These are phyloP conservation scores for Mycosarcoma maydis DNA, from an alignment of 1,284 basidiomycete species.

Conservation along the genomic window DNA sequence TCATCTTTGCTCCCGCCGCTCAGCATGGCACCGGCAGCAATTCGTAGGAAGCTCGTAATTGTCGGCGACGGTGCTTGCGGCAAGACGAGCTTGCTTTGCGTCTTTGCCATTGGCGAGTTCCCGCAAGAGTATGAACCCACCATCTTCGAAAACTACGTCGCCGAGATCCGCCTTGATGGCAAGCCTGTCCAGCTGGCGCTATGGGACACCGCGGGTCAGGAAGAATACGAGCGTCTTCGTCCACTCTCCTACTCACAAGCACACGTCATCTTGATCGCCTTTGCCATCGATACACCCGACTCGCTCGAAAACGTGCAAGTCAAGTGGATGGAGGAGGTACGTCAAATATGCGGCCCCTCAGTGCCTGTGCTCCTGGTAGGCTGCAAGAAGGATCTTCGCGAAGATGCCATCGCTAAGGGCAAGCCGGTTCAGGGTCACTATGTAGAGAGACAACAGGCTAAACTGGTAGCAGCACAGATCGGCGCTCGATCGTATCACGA, in stretches of 20 bases:
- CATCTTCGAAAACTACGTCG: slow-evolving; percentile 98
- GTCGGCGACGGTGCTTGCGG: slow-evolving; percentile 73
- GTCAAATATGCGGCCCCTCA: slow-evolving; percentile 66
- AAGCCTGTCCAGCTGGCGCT: slow-evolving; percentile 94
- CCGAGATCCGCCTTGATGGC: slow-evolving; percentile 94
- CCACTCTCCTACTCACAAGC: slow-evolving; percentile 97
- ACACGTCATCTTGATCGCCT: slow-evolving; percentile 97
- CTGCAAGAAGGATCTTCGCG: slow-evolving; percentile 84
- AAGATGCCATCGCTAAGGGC: slow-evolving; percentile 67
- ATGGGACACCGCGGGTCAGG: slow-evolving; percentile 97
- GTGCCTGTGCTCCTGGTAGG: slow-evolving; percentile 86
- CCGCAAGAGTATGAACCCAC: slow-evolving; percentile 84
- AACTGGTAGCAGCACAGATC: slow-evolving; percentile 69
- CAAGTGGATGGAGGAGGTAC: slow-evolving; percentile 82
- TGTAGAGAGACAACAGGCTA: slow-evolving; percentile 68
- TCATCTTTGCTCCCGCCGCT: not conserved
- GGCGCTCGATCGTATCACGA: slow-evolving; percentile 69
- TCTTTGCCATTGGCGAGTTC: slow-evolving; percentile 95
- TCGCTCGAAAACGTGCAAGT: slow-evolving; percentile 93
- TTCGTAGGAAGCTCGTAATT: slow-evolving; percentile 88
- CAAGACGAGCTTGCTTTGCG: slow-evolving; percentile 58
- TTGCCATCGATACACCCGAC: slow-evolving; percentile 94
- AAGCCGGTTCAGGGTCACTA: slow-evolving; percentile 62
- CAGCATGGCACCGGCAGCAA: slow-evolving; percentile 69
- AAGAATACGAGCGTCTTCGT: slow-evolving; percentile 92